phyloP scores from a whole-genome alignment of 345 rosid genomes.

The Eucalyptus shirleyi region DNA sequence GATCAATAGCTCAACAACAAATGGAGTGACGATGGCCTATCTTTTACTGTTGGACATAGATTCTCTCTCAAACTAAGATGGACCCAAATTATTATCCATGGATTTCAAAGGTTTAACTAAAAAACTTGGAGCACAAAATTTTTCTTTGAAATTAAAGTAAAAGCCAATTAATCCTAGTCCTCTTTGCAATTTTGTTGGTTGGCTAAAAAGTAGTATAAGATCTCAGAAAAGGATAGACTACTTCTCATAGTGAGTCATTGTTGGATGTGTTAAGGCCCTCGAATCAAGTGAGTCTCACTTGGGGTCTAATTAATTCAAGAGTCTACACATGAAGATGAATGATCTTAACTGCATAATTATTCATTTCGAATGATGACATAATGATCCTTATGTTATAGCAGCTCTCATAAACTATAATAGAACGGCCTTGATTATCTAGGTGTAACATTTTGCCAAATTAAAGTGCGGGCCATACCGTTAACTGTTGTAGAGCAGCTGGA shows the following conservation, averaged over 20 bases:
- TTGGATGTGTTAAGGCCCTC: background rate
- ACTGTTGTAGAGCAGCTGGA: constrained; percentile 60
- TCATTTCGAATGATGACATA: background rate
- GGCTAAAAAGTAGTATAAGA: background rate
- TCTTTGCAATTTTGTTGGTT: background rate
- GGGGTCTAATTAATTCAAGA: background rate
- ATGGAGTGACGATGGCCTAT: background rate
- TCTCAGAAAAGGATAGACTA: background rate
- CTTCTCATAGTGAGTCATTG: background rate
- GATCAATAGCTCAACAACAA: background rate
- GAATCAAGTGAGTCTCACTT: background rate
- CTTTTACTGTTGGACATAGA: background rate
- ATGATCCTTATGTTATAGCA: background rate
- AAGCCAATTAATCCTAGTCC: background rate
- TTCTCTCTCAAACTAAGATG: background rate
- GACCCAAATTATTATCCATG: background rate
- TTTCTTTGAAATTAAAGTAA: background rate
- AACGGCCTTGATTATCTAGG: background rate
- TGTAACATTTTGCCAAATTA: background rate
- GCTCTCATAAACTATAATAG: background rate
- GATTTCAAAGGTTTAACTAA: background rate
- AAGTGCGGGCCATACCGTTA: constrained; percentile 29
- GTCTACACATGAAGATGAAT: background rate
- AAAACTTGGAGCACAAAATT: background rate
- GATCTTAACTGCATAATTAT: background rate